Percentiles rank a stretch among this genome's conserved stretches.
phyloP scores from a whole-genome alignment of 495 filamentous ascomycete genomes.

The Hypoxylon rickii region DNA sequence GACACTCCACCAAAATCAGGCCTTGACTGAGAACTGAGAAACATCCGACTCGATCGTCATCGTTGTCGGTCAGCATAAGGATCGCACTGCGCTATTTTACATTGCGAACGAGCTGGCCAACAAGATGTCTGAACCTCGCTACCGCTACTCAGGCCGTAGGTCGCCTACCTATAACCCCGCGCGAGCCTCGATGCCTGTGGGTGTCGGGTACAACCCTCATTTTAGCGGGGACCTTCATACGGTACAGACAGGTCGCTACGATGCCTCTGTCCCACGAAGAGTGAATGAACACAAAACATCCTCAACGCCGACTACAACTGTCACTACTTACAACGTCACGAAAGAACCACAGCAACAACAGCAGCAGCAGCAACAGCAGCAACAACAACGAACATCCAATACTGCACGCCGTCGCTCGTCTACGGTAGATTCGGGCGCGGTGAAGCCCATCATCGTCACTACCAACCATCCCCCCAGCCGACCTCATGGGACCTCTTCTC shows the following conservation, averaged over 20 bases:
- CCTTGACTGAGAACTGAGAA: slow-evolving; percentile 16
- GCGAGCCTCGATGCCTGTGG: slow-evolving; percentile 51
- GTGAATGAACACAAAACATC: slow-evolving; percentile 31
- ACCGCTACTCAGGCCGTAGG: slow-evolving; percentile 43
- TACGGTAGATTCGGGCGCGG: slow-evolving; percentile 41
- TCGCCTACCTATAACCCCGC: slow-evolving; percentile 53
- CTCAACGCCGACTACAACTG: slow-evolving; percentile 39
- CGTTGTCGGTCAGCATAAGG: slow-evolving; percentile 1
- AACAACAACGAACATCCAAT: slow-evolving; percentile 47
- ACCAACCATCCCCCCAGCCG: slow-evolving; percentile 39
- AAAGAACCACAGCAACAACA: slow-evolving; percentile 52
- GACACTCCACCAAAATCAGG: slow-evolving; percentile 9
- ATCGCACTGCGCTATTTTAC: slow-evolving; percentile 15
- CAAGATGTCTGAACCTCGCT: slow-evolving; percentile 50
- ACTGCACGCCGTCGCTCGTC: slow-evolving; percentile 45
- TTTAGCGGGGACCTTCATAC: slow-evolving; percentile 49
- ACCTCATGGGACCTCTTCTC: slow-evolving; percentile 32
- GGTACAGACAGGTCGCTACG: slow-evolving; percentile 46
- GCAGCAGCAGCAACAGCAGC: no score
- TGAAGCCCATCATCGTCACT: slow-evolving; percentile 55
- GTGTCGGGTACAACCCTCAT: slow-evolving; percentile 45
- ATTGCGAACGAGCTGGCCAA: neutral
- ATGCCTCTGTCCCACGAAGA: slow-evolving; percentile 37
- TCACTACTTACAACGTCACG: slow-evolving; percentile 54
- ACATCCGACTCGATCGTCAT: slow-evolving; percentile 11